Evolutionary conservation across 2,329 filamentous ascomycete genomes (phyloP).

Genomic region (Sporothrix curviconia): DNA sequence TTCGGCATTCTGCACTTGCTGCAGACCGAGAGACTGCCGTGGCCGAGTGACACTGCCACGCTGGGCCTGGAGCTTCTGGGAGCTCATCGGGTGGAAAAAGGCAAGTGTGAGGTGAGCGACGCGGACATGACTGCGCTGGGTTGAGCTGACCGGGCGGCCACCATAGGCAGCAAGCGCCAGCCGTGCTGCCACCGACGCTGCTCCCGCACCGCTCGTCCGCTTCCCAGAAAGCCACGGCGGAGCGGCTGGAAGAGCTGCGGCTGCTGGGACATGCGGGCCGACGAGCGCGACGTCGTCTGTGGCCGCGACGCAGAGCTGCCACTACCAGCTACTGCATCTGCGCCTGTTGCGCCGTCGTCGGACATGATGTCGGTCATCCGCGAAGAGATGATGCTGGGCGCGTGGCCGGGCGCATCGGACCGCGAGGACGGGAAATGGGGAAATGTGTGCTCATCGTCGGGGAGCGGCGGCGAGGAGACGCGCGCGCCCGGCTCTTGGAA

Average conservation of each 20-base stretch:
- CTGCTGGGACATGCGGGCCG: constrained; percentile 36
- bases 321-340: constrained; percentile 30
- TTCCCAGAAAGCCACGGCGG: constrained; percentile 45
- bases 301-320: constrained; percentile 40
- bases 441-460: constrained; percentile 32
- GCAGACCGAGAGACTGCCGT: constrained; percentile 23
- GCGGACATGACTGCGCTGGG: constrained; percentile 84
- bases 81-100: constrained; percentile 96
- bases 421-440: constrained; percentile 37
- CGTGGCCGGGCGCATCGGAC: constrained; percentile 36
- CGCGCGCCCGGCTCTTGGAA: constrained; percentile 30
- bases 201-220: constrained; percentile 33
- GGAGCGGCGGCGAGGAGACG: constrained; percentile 28
- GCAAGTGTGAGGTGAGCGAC: constrained; percentile 78
- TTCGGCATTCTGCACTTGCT: constrained; percentile 5
- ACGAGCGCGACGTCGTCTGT: constrained; percentile 43
- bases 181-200: constrained; percentile 27
- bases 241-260: constrained; percentile 37
- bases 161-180: constrained; percentile 23
- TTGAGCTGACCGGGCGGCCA: constrained; percentile 57
- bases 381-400: constrained; percentile 62
- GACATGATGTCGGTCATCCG: constrained; percentile 61
- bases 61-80: constrained; percentile 87
- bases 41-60: constrained; percentile 50
- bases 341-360: constrained; percentile 42